These are phyloP conservation scores for Hawksworthiomyces lignivorus DNA, from an alignment of 2,329 filamentous ascomycete species.

Conservation along the genomic window DNA sequence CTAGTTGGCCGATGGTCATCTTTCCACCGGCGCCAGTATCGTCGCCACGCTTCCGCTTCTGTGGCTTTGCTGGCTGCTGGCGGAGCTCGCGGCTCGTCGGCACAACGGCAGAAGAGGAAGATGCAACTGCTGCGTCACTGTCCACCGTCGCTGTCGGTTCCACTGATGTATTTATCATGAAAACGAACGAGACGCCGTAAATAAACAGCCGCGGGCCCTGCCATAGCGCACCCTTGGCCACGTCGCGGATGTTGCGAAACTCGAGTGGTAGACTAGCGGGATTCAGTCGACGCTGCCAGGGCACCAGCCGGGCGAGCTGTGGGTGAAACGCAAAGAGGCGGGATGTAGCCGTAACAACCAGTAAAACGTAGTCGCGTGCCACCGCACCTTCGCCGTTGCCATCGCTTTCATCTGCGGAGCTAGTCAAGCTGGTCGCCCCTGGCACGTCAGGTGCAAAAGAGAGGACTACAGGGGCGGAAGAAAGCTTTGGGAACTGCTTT, in stretches of 20 bases:
- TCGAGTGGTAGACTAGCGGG: constrained; percentile 65
- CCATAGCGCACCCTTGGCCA: constrained; percentile 81
- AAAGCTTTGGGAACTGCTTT: constrained; percentile 60
- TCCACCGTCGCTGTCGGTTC: constrained; percentile 33
- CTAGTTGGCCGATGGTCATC: constrained; percentile 39
- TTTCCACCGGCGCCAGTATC: constrained; percentile 46
- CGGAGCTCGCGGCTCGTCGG: background rate
- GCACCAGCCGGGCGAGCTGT: constrained; percentile 64
- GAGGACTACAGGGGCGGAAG: constrained; percentile 56
- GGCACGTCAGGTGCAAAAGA: constrained; percentile 55
- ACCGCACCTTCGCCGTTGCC: constrained; percentile 16
- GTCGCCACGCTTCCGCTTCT: constrained; percentile 48
- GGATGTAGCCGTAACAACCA: constrained; percentile 46
- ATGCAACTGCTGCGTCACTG: constrained; percentile 16
- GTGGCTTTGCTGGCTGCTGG: constrained; percentile 16
- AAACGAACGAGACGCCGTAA: constrained; percentile 78
- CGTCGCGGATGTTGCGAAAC: constrained; percentile 67
- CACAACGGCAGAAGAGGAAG: background rate
- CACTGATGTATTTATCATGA: constrained; percentile 79
- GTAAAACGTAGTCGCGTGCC: constrained; percentile 42
- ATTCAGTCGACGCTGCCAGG: constrained; percentile 81
- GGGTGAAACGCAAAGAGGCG: constrained; percentile 74
- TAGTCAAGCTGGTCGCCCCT: constrained; percentile 12
- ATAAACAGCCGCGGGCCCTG: constrained; percentile 74
- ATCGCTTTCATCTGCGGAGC: constrained; percentile 1